These are phyloP conservation scores for Phaffia tasmanica DNA, from an alignment of 768 basidiomycete genomes.

Conservation along the genomic window DNA sequence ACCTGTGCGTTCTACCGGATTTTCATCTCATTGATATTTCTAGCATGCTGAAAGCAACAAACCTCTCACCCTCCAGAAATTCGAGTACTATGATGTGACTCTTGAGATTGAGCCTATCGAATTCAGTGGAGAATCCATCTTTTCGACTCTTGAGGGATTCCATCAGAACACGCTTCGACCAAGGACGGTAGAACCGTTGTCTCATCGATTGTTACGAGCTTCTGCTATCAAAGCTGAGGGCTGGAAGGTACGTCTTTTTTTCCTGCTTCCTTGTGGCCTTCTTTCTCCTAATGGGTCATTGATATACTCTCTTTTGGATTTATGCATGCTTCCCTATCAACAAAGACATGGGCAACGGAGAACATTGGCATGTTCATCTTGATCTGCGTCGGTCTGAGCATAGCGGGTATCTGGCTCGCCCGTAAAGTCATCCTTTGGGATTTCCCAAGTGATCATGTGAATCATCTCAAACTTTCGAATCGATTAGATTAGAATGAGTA, in stretches of 20 bases:
- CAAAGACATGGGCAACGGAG: no score
- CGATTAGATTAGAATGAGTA: no score
- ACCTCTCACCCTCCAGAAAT: slow-evolving; percentile 41
- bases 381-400: no score
- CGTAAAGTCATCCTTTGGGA: no score
- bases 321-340: no score
- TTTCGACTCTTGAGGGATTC: slow-evolving; percentile 59
- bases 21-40: background rate
- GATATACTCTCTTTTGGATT: no score
- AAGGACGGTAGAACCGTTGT: slow-evolving; percentile 35
- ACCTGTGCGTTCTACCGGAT: slow-evolving; percentile 44
- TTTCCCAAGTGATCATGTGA: no score
- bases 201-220: slow-evolving; percentile 13
- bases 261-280: background rate
- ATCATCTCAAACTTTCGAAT: no score
- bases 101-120: slow-evolving; percentile 47
- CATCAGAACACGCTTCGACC: slow-evolving; percentile 44
- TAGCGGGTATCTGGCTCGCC: no score
- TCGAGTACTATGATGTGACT: slow-evolving; percentile 68
- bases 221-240: slow-evolving; percentile 11
- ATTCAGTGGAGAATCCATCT: slow-evolving; percentile 51
- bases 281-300: background rate
- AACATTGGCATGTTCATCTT: no score
- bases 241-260: slow-evolving; percentile 15
- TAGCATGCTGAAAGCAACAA: background rate